These are phyloP conservation scores for Grigorovia transvaalensis DNA, from an alignment of 805 yeast genomes.

Conservation along the genomic window DNA sequence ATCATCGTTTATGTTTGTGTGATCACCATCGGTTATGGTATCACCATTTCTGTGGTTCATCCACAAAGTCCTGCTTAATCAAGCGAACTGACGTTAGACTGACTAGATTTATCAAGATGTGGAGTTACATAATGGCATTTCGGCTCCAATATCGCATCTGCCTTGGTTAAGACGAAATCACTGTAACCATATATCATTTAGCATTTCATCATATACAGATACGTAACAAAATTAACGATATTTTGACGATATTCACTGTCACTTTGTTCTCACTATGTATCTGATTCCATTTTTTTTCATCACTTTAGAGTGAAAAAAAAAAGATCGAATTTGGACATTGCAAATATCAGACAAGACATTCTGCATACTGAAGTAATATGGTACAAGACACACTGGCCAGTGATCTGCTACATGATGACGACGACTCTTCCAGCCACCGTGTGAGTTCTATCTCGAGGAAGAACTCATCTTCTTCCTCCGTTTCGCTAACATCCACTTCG, in stretches of 20 bases:
- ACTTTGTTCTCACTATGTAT: not conserved
- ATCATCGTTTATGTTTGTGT: conserved; percentile 62
- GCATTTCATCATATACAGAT: not conserved
- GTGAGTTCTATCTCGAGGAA: not conserved
- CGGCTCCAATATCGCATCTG: too few species aligned
- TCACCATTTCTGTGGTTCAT: conserved; percentile 40
- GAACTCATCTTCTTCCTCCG: not conserved
- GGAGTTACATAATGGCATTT: too few species aligned
- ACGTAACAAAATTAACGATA: not conserved
- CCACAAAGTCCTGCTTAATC: conserved; percentile 4
- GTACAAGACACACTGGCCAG: too few species aligned
- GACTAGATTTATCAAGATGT: not conserved
- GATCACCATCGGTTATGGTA: conserved; percentile 73
- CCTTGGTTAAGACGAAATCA: not conserved
- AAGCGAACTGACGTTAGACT: not conserved
- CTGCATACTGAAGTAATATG: too few species aligned
- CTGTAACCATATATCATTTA: not conserved
- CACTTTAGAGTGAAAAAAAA: too few species aligned
- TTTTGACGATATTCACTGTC: not conserved
- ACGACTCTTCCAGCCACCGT: not conserved
- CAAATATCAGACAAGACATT: too few species aligned
- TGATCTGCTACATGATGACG: not conserved
- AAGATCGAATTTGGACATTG: too few species aligned
- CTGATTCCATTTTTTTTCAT: not conserved
- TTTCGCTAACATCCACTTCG: not conserved